phyloP scores from a whole-genome alignment of 164 flowering plant species.

The Tetrastigma voinierianum region DNA sequence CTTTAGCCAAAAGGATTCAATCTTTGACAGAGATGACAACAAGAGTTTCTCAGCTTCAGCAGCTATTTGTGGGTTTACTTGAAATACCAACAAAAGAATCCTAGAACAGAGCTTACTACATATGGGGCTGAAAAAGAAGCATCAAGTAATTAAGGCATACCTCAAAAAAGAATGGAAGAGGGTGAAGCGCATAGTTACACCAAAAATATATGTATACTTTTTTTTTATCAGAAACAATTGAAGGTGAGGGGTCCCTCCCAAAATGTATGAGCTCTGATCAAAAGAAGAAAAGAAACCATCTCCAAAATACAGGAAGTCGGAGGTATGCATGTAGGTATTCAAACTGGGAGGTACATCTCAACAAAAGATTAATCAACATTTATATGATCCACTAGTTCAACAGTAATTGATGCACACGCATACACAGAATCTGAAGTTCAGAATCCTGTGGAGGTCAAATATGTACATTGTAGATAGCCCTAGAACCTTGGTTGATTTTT shows the following conservation, averaged over 20 bases:
- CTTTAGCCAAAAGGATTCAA: slow-evolving; percentile 78
- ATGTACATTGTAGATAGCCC: too few species aligned
- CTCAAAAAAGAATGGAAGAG: background rate
- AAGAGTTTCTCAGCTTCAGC: slow-evolving; percentile 61
- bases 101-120: slow-evolving; percentile 43
- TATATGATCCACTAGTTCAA: too few species aligned
- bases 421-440: background rate
- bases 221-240: background rate
- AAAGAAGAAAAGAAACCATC: too few species aligned
- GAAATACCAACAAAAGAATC: slow-evolving; percentile 61
- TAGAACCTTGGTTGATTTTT: too few species aligned
- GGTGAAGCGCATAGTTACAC: background rate
- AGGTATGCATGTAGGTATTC: too few species aligned
- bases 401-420: slow-evolving; percentile 4
- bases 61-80: slow-evolving; percentile 56
- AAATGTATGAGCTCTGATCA: too few species aligned
- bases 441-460: too few species aligned
- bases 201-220: background rate
- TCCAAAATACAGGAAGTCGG: too few species aligned
- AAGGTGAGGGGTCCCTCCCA: background rate
- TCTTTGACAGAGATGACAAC: slow-evolving; percentile 45
- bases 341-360: too few species aligned
- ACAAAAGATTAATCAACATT: too few species aligned
- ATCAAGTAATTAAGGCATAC: slow-evolving; percentile 9
- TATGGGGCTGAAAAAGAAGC: slow-evolving; percentile 44